phyloP scores from a whole-genome alignment of 2,329 filamentous ascomycete genomes.

The Mycosphaerella sp. region DNA sequence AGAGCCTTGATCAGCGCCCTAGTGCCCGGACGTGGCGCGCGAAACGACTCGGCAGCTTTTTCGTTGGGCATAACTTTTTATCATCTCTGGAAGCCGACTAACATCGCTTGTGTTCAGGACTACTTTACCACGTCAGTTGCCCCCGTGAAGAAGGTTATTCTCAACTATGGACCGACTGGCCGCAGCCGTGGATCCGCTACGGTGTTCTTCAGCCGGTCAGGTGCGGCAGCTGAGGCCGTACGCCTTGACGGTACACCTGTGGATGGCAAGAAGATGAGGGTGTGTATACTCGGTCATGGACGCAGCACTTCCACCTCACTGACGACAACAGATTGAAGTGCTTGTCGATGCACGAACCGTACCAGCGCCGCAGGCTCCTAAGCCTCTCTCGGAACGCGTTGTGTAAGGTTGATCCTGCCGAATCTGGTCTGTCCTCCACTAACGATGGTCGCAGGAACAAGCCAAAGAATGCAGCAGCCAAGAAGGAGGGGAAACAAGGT shows the following conservation, averaged over 20 bases:
- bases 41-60: not conserved
- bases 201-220: slow-evolving; percentile 74
- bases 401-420: slow-evolving; percentile 52
- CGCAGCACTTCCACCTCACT: not conserved
- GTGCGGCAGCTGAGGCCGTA: slow-evolving; percentile 78
- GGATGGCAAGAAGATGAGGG: slow-evolving; percentile 86
- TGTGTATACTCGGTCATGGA: slow-evolving; percentile 37
- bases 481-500: slow-evolving; percentile 36
- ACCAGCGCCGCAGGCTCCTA: slow-evolving; percentile 61
- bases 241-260: slow-evolving; percentile 85
- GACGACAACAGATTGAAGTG: slow-evolving; percentile 70
- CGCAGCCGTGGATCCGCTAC: slow-evolving; percentile 88
- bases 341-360: slow-evolving; percentile 62
- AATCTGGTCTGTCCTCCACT: slow-evolving; percentile 13
- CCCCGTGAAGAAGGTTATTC: slow-evolving; percentile 80
- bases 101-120: slow-evolving; percentile 65
- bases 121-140: slow-evolving; percentile 88
- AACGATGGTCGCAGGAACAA: slow-evolving; percentile 22
- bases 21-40: not conserved
- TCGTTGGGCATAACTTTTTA: not conserved
- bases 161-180: slow-evolving; percentile 89
- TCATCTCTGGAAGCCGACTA: slow-evolving; percentile 48
- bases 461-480: slow-evolving; percentile 32
- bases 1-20: not conserved
- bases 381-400: slow-evolving; percentile 77